Base-by-base conservation (phyloP, 179 eudicot species). In the Camellia oleifera region DNA sequence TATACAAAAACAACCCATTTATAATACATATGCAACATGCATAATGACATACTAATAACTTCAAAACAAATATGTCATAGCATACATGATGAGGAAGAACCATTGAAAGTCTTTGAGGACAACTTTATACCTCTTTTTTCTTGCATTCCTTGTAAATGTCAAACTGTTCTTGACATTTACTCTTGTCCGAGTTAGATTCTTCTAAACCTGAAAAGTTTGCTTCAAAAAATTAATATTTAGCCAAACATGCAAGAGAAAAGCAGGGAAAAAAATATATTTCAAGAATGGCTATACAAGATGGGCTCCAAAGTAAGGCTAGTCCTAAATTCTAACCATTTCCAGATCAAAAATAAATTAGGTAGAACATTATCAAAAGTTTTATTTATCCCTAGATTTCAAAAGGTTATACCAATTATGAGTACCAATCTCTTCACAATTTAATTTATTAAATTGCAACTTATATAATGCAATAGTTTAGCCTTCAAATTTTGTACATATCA, bases 141-240 rank as follows among this genome's bases (percentile, higher is more conserved):
- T 88, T 96, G 97, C 99, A 96, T 85, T 96, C 99, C 86, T 94
- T 96, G 88, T 96, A 96, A 56, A 89, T 83, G 83, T 94, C 98
- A 84, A 96, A 96, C 80, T 94, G 92, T 81, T 91, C 89, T 89
- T 96, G 96, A 81, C 99, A 96, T 84, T 92, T 96, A 80, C 96
- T 91, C 85, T 92, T 96, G 78, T 96, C 97, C 2, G 90, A 79
- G 78, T 72, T 87, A 81, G 82, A 77, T 84, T 87, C 87, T 85
- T 96, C 99, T 65, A 94, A 80, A 86, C 99, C 99, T 96, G 90
- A 56, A 69, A 80, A 69, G 44, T 69, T 68, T 45, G 13, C 50
- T 48, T 53, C 70, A 66, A 42, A 77, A 48, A 18, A n/a, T 72
- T 57, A 75, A 0, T 81, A 78, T 65, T 46, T 3, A 3, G 9